Conservation (phyloP, 2,329 filamentous ascomycete genomes). For the Grosmannia penicillata region DNA sequence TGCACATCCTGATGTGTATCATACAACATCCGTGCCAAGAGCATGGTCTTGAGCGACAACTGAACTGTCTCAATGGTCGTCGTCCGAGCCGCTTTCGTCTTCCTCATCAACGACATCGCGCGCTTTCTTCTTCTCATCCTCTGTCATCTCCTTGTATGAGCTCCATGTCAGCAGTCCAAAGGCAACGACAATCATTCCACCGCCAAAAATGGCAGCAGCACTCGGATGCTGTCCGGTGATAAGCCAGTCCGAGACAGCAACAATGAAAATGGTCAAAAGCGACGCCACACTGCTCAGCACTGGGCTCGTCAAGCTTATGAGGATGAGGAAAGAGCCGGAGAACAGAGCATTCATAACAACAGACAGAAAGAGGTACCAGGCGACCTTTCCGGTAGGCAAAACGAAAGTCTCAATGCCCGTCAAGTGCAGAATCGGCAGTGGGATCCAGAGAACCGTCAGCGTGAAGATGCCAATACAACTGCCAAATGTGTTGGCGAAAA, state of each 20-base stretch:
- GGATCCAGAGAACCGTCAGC: slow-evolving; percentile 77
- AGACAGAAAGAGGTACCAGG: slow-evolving; percentile 64
- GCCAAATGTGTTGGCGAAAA: slow-evolving; percentile 90
- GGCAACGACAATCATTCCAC: slow-evolving; percentile 71
- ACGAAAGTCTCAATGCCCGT: slow-evolving; percentile 70
- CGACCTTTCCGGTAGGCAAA: slow-evolving; percentile 62
- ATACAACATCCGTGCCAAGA: too few species aligned
- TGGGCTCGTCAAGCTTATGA: slow-evolving; percentile 85
- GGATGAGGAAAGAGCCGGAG: slow-evolving; percentile 79
- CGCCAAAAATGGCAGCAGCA: slow-evolving; percentile 64
- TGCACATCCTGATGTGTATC: too few species aligned
- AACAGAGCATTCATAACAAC: slow-evolving; percentile 83
- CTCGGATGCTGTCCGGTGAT: slow-evolving; percentile 66
- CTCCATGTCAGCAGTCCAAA: slow-evolving; percentile 83
- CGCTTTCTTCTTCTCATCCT: slow-evolving; percentile 55
- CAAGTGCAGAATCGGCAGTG: slow-evolving; percentile 69
- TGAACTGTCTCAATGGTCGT: neutral
- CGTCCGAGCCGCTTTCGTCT: slow-evolving; percentile 5
- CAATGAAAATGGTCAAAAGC: slow-evolving; percentile 90
- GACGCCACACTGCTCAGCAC: slow-evolving; percentile 88
- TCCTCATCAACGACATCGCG: slow-evolving; percentile 12
- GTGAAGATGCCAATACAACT: slow-evolving; percentile 80
- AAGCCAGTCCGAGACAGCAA: slow-evolving; percentile 81
- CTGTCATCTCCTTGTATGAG: slow-evolving; percentile 84
- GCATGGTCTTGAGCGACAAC: too few species aligned